Evolutionary conservation across 192 early-diverging fungal species (phyloP), one percentile per base, ranked within the genome.

Genomic region (Coemansia sp.): DNA sequence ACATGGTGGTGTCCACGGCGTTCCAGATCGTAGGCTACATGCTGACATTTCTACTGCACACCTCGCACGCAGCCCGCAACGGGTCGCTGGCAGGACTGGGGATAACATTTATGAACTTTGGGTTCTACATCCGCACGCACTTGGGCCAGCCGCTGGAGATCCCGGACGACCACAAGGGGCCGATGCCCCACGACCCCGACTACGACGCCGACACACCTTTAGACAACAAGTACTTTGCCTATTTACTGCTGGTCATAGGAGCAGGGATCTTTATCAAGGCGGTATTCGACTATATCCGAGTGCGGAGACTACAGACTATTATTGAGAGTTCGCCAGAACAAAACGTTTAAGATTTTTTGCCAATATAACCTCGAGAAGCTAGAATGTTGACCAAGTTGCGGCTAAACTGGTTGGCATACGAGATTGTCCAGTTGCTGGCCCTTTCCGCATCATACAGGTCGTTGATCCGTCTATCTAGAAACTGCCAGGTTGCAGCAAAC

Each of bases 1-100:
- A 92, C 69, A 82, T 93, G 80, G 41, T 82, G 68, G 86, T 88
- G 36, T 90, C 89, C 18, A 84, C 84, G 48, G 85, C 83, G 53
- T 91, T 91, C 54, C 89, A 90, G 60, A 81, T 91, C 52, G 80
- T 90, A 30, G 88, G 93, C 3, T 97, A 94, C 80, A 84, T 97
- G 72, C 70, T 97, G 65, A 93, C 92, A 12, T 90, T 91, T 57
- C 67, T 97, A 57, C 65, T 97, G 54, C 91, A 93, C 45, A 93
- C 90, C 32, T 88, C 86, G 39, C 93, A 97, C 66, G 89, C 93
- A 7, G 91, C 91, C 39, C 89, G 87, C 76, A 80, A 89, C 60
- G 87, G 87, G 28, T 86, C 87, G 44, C 81, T 85, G 63, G 83
- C 85, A 41, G 90, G 91, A 9, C 79, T 91, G n/a, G 91, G 91